Base-by-base conservation (phyloP, 2,329 filamentous ascomycete species). In the Venturia aucupariae region DNA sequence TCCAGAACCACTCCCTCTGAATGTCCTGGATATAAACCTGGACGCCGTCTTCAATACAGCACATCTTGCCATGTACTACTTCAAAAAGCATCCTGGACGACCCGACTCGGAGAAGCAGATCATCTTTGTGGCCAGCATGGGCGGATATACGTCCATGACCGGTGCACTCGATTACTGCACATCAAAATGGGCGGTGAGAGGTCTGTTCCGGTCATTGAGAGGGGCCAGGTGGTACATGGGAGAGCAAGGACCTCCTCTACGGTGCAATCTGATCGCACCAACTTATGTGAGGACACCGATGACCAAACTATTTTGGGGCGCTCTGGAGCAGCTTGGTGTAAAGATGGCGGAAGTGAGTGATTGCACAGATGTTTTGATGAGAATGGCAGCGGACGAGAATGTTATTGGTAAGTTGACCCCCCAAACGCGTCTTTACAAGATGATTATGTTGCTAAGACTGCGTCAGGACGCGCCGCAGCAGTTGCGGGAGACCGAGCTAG, bases 61-160 rank as follows among this genome's bases (percentile, higher is more conserved):
- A 30, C 62, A 68, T 39, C 66, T 70, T 19, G 69, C 69, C 2
- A 48, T 68, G 8, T 73, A 74, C 65, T 72, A 76, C 64, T 76
- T 76, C 66, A 72, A 27, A 24, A 51, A 64, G 4, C 24, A 41
- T 19, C 59, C 59, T 42, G 59, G 35, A 17, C 35, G 3, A 8
- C 1, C 59, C 15, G 19, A 19, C 4, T 41, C 59, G n/a, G 48
- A 39, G 11, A 69, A 68, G 32, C 62, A 67, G 35, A 66, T 72
- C 55, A 39, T 72, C 3, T 62, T 73, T 10, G 67, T 73, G 17
- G 65, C 68, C 10, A 71, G 68, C 8, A 67, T 71, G 27, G 70
- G 69, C 19, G 69, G 68, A 7, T 72, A 73, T 27, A 60, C 70
- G 6, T 69, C 69, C 32, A 70, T 70, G 30, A 68, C 71, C 0